Conservation (phyloP, 2,329 filamentous ascomycete species). For the Dactylella cylindrospora region DNA sequence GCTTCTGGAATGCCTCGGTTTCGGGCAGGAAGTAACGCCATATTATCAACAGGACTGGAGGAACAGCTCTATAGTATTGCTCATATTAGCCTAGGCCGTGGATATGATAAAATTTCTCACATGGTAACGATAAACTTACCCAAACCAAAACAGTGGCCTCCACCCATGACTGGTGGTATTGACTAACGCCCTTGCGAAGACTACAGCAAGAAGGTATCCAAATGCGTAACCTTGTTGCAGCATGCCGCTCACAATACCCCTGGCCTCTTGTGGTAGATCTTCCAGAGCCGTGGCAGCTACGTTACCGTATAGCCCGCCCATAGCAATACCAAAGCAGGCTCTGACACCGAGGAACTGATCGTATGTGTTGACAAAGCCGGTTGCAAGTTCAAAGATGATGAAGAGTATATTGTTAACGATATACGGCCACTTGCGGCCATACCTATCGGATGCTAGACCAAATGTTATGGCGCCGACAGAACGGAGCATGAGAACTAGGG, state of each 20-base stretch:
- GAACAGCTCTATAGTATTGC: slow-evolving; percentile 58
- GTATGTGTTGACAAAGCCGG: slow-evolving; percentile 74
- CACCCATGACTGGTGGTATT: slow-evolving; percentile 76
- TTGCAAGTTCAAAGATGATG: slow-evolving; percentile 72
- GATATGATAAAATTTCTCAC: too few species aligned
- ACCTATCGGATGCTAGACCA: slow-evolving; percentile 75
- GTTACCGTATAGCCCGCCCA: slow-evolving; percentile 79
- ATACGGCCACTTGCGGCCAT: slow-evolving; percentile 82
- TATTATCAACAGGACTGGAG: slow-evolving; percentile 76
- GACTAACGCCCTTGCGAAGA: slow-evolving; percentile 67
- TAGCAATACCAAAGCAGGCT: slow-evolving; percentile 73
- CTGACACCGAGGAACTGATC: slow-evolving; percentile 73
- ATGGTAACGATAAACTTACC: too few species aligned
- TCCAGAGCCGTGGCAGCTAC: slow-evolving; percentile 77
- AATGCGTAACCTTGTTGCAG: slow-evolving; percentile 79
- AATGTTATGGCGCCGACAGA: slow-evolving; percentile 68
- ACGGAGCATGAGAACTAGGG: slow-evolving; percentile 64
- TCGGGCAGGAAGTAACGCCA: slow-evolving; percentile 78
- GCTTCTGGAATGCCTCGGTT: slow-evolving; percentile 70
- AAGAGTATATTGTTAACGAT: slow-evolving; percentile 69
- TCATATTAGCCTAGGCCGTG: neutral
- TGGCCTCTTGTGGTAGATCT: slow-evolving; percentile 58
- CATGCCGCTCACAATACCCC: slow-evolving; percentile 79
- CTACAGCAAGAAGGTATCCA: slow-evolving; percentile 76
- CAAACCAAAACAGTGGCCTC: slow-evolving; percentile 89